A percentile compares a stretch with the other conserved stretches of the same genome.
Conservation (phyloP, 2,329 filamentous ascomycete genomes). For the Colletotrichum kahawae region DNA sequence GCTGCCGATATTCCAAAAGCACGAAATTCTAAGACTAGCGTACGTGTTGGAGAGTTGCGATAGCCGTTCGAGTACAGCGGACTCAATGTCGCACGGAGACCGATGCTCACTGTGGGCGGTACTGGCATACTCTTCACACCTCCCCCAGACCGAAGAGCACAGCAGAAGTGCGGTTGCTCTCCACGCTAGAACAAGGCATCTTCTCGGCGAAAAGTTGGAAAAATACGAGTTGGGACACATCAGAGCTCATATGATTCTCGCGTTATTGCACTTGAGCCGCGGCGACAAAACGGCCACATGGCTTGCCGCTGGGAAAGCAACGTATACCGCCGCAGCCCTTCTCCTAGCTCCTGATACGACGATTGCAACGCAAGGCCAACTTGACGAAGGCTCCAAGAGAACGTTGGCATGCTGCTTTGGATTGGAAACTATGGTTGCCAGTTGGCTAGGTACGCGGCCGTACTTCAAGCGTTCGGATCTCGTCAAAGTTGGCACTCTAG, state of each 20-base stretch:
- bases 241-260: background rate
- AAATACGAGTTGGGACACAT: background rate
- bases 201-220: background rate
- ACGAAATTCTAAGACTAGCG: conserved; percentile 1
- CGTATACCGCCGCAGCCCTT: background rate
- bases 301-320: conserved; percentile 1
- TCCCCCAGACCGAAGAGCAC: background rate
- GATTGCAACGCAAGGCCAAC: background rate
- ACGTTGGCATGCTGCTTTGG: background rate
- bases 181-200: background rate
- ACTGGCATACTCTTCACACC: background rate
- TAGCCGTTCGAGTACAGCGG: background rate
- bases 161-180: background rate
- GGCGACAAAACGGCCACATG: background rate
- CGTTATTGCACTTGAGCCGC: background rate
- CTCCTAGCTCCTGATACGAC: background rate
- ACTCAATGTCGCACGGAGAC: background rate
- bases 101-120: background rate
- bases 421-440: conserved; percentile 5
- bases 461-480: background rate
- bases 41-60: background rate
- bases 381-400: background rate
- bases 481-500: background rate
- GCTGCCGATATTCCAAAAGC: conserved; percentile 7
- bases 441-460: background rate